These are phyloP conservation scores for Wolfiporia cocos DNA, from an alignment of 1,284 basidiomycete genomes.

Conservation along the genomic window DNA sequence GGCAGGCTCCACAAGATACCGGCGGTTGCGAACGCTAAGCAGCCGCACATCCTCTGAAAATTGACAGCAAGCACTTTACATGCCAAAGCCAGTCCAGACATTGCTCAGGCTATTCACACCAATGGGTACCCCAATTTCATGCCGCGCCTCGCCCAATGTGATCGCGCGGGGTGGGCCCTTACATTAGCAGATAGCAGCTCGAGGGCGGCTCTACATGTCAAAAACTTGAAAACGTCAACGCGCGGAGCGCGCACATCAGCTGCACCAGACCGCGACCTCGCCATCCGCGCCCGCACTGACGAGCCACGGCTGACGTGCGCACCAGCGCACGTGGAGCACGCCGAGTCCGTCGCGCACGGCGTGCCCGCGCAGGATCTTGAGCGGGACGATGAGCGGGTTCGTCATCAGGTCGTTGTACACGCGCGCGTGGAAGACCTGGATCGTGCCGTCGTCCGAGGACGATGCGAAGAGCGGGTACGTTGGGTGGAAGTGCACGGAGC, in stretches of 20 bases:
- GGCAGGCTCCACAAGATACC: too few species aligned
- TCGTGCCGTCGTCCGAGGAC: constrained; percentile 93
- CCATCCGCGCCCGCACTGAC: constrained; percentile 94
- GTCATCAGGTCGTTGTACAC: constrained; percentile 94
- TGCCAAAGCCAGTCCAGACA: too few species aligned
- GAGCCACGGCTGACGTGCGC: constrained; percentile 88
- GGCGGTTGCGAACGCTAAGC: too few species aligned
- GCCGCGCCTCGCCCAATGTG: too few species aligned
- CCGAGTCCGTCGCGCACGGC: constrained; percentile 81
- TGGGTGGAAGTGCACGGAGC: constrained; percentile 90
- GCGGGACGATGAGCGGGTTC: constrained; percentile 93
- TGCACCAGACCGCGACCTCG: constrained; percentile 83
- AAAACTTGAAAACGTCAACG: too few species aligned
- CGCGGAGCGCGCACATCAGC: constrained; percentile 35
- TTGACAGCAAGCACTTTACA: too few species aligned
- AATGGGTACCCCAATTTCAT: too few species aligned
- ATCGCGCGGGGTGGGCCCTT: too few species aligned
- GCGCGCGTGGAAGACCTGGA: constrained; percentile 95
- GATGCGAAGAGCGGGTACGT: constrained; percentile 94
- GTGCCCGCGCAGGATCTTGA: constrained; percentile 95
- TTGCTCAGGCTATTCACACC: too few species aligned
- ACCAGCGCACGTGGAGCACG: constrained; percentile 90
- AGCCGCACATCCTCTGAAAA: too few species aligned
- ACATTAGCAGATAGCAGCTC: too few species aligned
- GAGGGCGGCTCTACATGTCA: too few species aligned